Conservation (phyloP, 371 early-diverging fungal species). For the Mortierella sp. region DNA sequence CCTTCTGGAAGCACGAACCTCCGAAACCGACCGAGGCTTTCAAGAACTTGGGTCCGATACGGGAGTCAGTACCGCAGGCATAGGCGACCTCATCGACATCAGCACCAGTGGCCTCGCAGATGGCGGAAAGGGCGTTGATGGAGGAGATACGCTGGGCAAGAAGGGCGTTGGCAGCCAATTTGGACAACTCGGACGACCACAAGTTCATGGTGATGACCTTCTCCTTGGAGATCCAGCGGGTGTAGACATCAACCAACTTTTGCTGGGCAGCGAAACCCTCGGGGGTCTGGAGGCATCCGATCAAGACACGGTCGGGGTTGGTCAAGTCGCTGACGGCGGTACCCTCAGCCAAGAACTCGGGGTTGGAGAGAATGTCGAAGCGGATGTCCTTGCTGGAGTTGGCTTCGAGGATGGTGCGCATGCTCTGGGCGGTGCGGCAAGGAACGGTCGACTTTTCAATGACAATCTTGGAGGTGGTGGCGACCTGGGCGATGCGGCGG, state of each 20-base stretch:
- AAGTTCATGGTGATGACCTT: slow-evolving; percentile 92
- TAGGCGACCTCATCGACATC: slow-evolving; percentile 95
- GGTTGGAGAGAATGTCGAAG: slow-evolving; percentile 95
- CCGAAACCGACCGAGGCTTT: slow-evolving; percentile 96
- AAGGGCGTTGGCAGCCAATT: slow-evolving; percentile 95
- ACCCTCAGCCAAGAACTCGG: slow-evolving; percentile 97
- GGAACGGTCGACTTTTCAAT: slow-evolving; percentile 97
- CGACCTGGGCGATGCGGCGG: slow-evolving; percentile 89
- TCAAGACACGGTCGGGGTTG: slow-evolving; percentile 93
- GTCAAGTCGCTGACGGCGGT: slow-evolving; percentile 90
- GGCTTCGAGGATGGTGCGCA: slow-evolving; percentile 90
- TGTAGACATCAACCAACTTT: slow-evolving; percentile 79
- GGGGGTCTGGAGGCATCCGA: slow-evolving; percentile 87
- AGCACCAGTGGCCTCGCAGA: slow-evolving; percentile 96
- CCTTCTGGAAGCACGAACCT: slow-evolving; percentile 97
- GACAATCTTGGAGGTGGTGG: slow-evolving; percentile 89
- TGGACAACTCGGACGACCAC: slow-evolving; percentile 96
- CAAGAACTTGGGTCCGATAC: slow-evolving; percentile 94
- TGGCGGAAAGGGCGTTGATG: slow-evolving; percentile 92
- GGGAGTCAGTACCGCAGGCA: slow-evolving; percentile 90
- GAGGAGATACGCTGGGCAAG: slow-evolving; percentile 97
- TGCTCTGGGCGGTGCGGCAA: slow-evolving; percentile 92
- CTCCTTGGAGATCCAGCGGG: slow-evolving; percentile 84
- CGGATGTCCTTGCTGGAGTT: slow-evolving; percentile 79
- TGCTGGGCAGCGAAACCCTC: slow-evolving; percentile 85